Base-by-base conservation (phyloP, 192 early-diverging fungal genomes). In the Backusella australiensis region DNA sequence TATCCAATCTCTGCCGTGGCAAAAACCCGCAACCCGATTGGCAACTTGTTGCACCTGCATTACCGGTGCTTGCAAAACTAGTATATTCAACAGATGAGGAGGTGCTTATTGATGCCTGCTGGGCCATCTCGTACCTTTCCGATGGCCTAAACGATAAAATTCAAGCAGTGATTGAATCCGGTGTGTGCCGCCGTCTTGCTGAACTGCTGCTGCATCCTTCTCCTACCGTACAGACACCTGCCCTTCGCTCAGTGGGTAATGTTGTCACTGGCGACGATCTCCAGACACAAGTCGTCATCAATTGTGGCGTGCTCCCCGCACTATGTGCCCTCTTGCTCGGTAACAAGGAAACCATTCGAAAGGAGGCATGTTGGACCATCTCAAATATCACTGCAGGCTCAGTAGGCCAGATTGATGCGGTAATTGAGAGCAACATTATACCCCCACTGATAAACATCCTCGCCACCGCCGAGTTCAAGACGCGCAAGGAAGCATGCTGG, bases 331-430 rank as follows among this genome's bases (percentile, higher is more conserved):
- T 99, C 56, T 89, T 99, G 52, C 89, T 87, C 78, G 93, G 93
- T 75, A 92, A 94, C 56, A 97, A 96, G 82, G 98, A 99, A 41
- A 94, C 90, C 56, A 98, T 99, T 82, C 91, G 96, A 78, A 99
- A 99, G 90, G 98, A 99, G 85, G 95, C 97, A 59, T 98, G 97
- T 87, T 99, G 98, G 98, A 99, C 98, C 17, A 96, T 99, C 68
- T 97, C 96, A 34, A 99, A 99, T 88, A 94, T 99, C 83, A 99
- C 98, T 35, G 97, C 98, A 12, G 98, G 98, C 53, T 97, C 94
- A 82, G 86, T 94, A 21, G 80, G 83, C 23, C 97, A 99, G 85
- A 98, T 99, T 85, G 93, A 99, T 85, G 88, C 89, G 38, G 92
- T 99, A 53, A 97, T 99, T 75, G 96, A 99, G 69, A 95, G 95